Base-by-base conservation (phyloP, 2,329 filamentous ascomycete genomes). In the Monilinia laxa region DNA sequence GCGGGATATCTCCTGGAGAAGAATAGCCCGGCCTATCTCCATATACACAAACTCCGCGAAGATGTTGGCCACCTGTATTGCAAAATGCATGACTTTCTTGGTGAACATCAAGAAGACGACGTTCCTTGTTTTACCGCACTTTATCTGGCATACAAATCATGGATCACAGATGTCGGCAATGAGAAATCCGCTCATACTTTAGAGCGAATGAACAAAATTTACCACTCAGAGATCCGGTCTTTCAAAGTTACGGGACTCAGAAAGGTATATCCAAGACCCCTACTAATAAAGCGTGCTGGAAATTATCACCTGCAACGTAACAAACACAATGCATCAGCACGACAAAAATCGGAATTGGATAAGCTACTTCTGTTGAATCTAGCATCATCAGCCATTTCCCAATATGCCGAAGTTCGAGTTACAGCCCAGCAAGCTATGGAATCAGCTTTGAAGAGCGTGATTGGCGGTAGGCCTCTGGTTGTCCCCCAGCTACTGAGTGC, bases 81-180 rank as follows among this genome's bases (percentile, higher is more conserved):
- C 70, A 85, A 86, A 65, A 92, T 96, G 0, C 96, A 99, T 78
- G 80, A 83, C 1, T 99, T 97, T 80, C 81, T 99, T 67, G 89
- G 87, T 23, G 81, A 87, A 69, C 88, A 94, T 68, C 93, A 97
- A 76, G 92, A 98, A 76, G 95, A 99, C 75, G 95, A 99, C 76
- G 95, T 99, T 0, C 88, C 91, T 20, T 97, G 93, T 78, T 99
- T 99, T 79, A 97, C 93, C 31, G 88, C 93, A 0, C 80, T 99
- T 2, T 99, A 97, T 78, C 90, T 90, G 28, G 92, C 94, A 1
- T 99, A 97, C 77, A 85, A 92, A 54, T 95, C 92, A 11, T 99
- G 93, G 93, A 98, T 99, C 74, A 93, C 96, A 1, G 95, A 99
- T 74, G 93, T 99, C 52, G 95, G 96, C 23, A 96, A 97, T 68